Conservation (phyloP, 768 basidiomycete species). For the Leccinum truebloodii region DNA sequence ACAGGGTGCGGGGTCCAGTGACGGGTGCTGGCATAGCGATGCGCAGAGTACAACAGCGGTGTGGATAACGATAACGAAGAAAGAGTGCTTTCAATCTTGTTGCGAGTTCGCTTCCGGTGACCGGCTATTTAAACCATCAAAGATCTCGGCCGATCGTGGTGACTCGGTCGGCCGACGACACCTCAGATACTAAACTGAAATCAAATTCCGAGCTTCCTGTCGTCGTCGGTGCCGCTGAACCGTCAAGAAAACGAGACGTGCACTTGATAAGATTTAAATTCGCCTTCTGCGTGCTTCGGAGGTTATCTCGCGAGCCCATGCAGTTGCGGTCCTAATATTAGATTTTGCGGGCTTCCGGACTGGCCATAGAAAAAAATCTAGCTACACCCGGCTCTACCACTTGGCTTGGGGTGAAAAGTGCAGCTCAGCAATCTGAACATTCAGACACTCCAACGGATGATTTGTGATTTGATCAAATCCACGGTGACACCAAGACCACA, state of each 20-base stretch:
- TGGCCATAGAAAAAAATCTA: background rate
- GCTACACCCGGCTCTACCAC: background rate
- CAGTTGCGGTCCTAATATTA: background rate
- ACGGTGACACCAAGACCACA: background rate
- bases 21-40: constrained; percentile 56
- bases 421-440: background rate
- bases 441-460: background rate
- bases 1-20: constrained; percentile 77
- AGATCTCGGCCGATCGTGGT: constrained; percentile 15
- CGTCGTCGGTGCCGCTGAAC: background rate
- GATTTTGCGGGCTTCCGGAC: background rate
- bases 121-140: constrained; percentile 4
- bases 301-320: background rate
- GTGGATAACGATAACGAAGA: background rate
- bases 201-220: no score
- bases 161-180: constrained; percentile 21
- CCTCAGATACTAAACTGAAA: background rate
- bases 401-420: background rate
- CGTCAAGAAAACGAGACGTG: background rate
- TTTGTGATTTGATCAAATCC: background rate
- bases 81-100: background rate
- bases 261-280: background rate
- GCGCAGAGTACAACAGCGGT: constrained; percentile 4
- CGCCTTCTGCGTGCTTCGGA: background rate
- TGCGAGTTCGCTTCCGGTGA: background rate